Evolutionary conservation across 2,329 filamentous ascomycete genomes (phyloP).

Genomic region (Aspergillus candidus): DNA sequence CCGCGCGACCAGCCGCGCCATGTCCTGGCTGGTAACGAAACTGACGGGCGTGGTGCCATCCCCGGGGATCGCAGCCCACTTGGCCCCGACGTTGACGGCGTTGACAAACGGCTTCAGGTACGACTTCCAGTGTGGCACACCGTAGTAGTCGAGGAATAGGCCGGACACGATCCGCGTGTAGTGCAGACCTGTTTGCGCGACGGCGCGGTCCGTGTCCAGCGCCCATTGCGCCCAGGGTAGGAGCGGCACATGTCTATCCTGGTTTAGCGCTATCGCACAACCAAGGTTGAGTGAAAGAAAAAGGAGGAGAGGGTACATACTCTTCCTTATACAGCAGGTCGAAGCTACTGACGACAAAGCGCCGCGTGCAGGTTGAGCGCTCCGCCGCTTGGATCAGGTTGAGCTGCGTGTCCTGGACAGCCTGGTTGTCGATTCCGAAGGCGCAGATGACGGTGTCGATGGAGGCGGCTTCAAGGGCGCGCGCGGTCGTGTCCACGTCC

Average conservation of each 20-base stretch:
- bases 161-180: neutral
- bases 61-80: neutral
- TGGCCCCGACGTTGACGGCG: neutral
- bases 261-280: too few relatives aligned
- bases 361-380: neutral
- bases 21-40: conserved; percentile 3
- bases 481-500: too few relatives aligned
- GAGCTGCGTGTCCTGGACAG: neutral
- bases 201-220: neutral
- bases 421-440: conserved; percentile 3
- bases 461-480: neutral
- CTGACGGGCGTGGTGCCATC: neutral
- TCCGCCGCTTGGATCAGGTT: conserved; percentile 2
- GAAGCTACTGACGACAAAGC: conserved; percentile 2
- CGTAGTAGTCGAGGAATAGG: conserved; percentile 2
- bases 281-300: too few relatives aligned
- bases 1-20: conserved; percentile 2
- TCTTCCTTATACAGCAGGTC: conserved; percentile 4
- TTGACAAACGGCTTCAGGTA: neutral
- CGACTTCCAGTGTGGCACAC: neutral
- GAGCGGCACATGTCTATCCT: neutral
- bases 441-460: conserved; percentile 3
- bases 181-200: neutral
- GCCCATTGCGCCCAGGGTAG: conserved; percentile 1
- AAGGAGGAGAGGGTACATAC: neutral